Conservation (phyloP, 371 early-diverging fungal genomes). For the Mortierella sp. region DNA sequence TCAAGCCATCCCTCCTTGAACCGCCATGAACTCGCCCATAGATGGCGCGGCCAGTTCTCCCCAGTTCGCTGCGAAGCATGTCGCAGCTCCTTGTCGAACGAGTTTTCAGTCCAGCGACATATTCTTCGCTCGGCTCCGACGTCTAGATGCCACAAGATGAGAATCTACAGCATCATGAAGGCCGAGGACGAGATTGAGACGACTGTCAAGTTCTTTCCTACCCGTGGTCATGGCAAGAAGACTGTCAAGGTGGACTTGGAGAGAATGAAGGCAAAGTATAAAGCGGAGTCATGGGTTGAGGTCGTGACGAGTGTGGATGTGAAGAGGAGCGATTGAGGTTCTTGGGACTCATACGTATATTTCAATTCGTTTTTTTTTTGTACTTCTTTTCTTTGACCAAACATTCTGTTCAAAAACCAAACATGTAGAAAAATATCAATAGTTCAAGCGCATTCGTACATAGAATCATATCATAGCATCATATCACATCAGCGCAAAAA, state of each 20-base stretch:
- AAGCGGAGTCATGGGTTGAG: not conserved
- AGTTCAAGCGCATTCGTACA: no score
- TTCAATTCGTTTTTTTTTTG: no score
- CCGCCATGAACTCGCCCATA: slow-evolving; percentile 31
- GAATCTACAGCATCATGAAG: slow-evolving; percentile 47
- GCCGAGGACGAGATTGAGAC: slow-evolving; percentile 24
- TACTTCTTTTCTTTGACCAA: no score
- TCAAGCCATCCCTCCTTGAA: slow-evolving; percentile 39
- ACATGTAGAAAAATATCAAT: no score
- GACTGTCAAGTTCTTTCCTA: slow-evolving; percentile 43
- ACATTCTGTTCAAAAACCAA: no score
- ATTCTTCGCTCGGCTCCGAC: slow-evolving; percentile 27
- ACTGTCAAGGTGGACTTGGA: slow-evolving; percentile 26
- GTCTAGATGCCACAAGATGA: slow-evolving; percentile 29
- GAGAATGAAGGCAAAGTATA: slow-evolving; percentile 20
- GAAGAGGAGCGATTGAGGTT: no score
- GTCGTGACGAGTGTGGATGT: not conserved
- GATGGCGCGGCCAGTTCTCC: slow-evolving; percentile 40
- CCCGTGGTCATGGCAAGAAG: slow-evolving; percentile 45
- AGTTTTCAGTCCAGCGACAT: slow-evolving; percentile 52
- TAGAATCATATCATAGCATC: no score
- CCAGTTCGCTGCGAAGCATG: slow-evolving; percentile 53
- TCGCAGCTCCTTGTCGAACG: slow-evolving; percentile 36
- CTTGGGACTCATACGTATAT: no score
- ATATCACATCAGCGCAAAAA: no score